phyloP scores from a whole-genome alignment of 192 early-diverging fungal species.

The Linnemannia hyalina region DNA sequence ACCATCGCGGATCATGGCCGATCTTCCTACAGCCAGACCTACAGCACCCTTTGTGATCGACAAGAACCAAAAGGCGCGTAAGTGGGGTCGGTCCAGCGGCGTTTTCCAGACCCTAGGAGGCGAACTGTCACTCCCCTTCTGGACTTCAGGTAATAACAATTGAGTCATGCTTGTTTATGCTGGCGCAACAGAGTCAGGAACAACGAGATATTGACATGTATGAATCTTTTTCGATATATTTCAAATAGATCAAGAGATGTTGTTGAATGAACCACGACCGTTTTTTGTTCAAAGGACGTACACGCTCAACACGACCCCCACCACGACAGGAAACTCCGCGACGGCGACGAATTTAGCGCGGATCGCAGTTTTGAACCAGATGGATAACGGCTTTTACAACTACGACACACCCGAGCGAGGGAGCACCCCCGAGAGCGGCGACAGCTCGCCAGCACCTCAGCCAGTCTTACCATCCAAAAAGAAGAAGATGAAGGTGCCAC shows the following conservation, averaged over 20 bases:
- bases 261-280: conserved; percentile 49
- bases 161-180: neutral
- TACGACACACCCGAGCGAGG: conserved; percentile 49
- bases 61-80: conserved; percentile 39
- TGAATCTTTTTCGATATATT: neutral
- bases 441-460: conserved; percentile 38
- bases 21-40: conserved; percentile 1
- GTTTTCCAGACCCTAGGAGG: conserved; percentile 45
- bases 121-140: conserved; percentile 32
- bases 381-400: conserved; percentile 20
- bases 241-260: conserved; percentile 47
- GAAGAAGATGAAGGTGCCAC: conserved; percentile 20
- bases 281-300: conserved; percentile 16
- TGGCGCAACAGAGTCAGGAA: neutral
- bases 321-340: conserved; percentile 10
- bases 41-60: conserved; percentile 38
- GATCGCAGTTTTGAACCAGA: conserved; percentile 36
- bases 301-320: conserved; percentile 14
- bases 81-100: conserved; percentile 31
- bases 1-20: conserved; percentile 17
- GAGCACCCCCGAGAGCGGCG: conserved; percentile 39
- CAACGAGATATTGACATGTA: neutral
- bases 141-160: conserved; percentile 39
- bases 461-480: conserved; percentile 6
- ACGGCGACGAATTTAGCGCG: conserved; percentile 30